phyloP scores from a whole-genome alignment of 495 filamentous ascomycete species.

The Astrocystis sublimbata region DNA sequence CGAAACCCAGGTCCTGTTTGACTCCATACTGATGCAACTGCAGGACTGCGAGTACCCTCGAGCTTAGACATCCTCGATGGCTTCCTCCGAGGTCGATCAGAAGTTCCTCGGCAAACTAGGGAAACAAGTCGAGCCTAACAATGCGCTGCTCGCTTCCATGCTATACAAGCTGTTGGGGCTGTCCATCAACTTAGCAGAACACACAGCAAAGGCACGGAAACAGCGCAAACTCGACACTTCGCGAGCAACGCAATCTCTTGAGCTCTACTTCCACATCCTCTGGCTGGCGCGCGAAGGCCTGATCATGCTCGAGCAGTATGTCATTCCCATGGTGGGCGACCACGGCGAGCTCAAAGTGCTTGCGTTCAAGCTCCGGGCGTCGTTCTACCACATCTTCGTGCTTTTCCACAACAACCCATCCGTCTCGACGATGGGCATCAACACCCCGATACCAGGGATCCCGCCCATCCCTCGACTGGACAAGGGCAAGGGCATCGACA shows the following conservation, averaged over 20 bases:
- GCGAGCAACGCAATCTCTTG: slow-evolving; percentile 63
- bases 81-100: slow-evolving; percentile 93
- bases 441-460: slow-evolving; percentile 29
- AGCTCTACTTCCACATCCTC: slow-evolving; percentile 88
- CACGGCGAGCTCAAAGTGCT: slow-evolving; percentile 81
- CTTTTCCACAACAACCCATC: slow-evolving; percentile 80
- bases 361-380: slow-evolving; percentile 86
- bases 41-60: not conserved
- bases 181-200: slow-evolving; percentile 81
- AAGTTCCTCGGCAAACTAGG: slow-evolving; percentile 91
- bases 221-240: slow-evolving; percentile 80
- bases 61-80: slow-evolving; percentile 57
- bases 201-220: slow-evolving; percentile 79
- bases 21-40: not conserved
- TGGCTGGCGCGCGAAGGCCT: slow-evolving; percentile 95
- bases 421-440: slow-evolving; percentile 41
- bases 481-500: slow-evolving; percentile 49
- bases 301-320: slow-evolving; percentile 78
- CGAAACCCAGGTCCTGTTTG: not conserved
- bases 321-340: slow-evolving; percentile 73
- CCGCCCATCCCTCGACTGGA: slow-evolving; percentile 33
- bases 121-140: slow-evolving; percentile 66
- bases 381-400: slow-evolving; percentile 95
- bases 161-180: slow-evolving; percentile 90
- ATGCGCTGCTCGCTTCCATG: slow-evolving; percentile 72